Base-by-base conservation (phyloP, 371 early-diverging fungal species). In the Mucor piriformis region DNA sequence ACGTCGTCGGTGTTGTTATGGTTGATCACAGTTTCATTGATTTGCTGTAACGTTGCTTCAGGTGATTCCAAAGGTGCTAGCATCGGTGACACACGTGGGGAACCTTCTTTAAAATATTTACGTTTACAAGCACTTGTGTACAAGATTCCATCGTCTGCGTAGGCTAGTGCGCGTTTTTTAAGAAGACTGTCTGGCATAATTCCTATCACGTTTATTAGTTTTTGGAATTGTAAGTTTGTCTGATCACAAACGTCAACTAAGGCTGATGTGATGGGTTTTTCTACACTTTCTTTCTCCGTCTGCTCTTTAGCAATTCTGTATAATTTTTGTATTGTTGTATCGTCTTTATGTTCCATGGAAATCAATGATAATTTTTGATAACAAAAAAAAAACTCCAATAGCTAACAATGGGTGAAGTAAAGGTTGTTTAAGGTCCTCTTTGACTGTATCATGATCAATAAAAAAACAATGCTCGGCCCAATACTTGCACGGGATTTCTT, bases 271-370 rank as follows among this genome's bases (percentile, higher is more conserved):
- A 34, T 34, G 20, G 56, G 56, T 44, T 34, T 33, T 44, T 32
- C 47, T 46, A 23, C 20, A 11, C 32, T 54, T 44, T 54, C 33
- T 29, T 54, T 33, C 44, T 29, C 44, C 47, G 33, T 55, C 13
- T 55, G 46, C 35, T 55, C 46, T 38, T 61, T 57, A 32, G 54
- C 66, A 58, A 66, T 66, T 43, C 29, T 15, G 42, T 66, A 66
- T 25, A 66, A 44, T 34, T 37, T 40, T 40, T 49, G 54, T 49
- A 61, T 54, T 21, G 61, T 66, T 61, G 33, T 15, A 34, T 61
- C 62, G 46, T 61, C 56, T 44, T 35, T 47, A 35, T 52, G 34
- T 50, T 54, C 53, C 21, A 61, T 58, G 42, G 42, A 38, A 7
- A 57, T 50, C 35, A 54, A 55, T 54, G 67, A 53, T 20, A 48